phyloP scores from a whole-genome alignment of 139 green algal genomes.

The Spirogloea muscicola region DNA sequence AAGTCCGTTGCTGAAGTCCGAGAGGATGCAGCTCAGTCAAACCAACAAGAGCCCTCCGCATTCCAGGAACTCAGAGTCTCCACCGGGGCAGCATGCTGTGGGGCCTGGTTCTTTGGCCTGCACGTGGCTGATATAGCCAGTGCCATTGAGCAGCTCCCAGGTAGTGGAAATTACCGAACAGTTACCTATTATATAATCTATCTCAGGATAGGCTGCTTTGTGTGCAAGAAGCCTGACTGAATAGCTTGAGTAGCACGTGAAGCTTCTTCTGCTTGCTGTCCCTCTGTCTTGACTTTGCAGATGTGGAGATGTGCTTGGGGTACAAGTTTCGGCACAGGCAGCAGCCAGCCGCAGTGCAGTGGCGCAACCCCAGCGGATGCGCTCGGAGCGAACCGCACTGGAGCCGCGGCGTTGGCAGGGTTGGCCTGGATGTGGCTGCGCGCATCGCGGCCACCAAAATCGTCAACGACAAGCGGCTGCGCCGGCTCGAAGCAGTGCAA shows the following conservation, averaged over 20 bases:
- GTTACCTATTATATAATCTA: too few species aligned
- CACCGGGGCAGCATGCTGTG: background rate
- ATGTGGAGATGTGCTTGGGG: too few species aligned
- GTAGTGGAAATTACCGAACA: too few species aligned
- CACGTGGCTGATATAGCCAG: constrained; percentile 4
- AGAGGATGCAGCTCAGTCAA: background rate
- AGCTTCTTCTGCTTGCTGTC: too few species aligned
- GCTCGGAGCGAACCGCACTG: background rate
- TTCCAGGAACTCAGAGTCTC: background rate
- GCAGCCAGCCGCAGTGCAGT: background rate
- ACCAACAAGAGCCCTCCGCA: constrained; percentile 3
- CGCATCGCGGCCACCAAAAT: constrained; percentile 2
- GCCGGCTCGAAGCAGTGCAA: too few species aligned
- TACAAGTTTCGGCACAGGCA: too few species aligned
- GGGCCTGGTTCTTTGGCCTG: constrained; percentile 25
- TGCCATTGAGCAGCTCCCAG: background rate
- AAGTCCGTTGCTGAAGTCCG: background rate
- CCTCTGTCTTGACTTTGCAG: background rate
- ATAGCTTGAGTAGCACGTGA: too few species aligned
- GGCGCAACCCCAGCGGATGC: background rate
- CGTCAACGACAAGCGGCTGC: too few species aligned
- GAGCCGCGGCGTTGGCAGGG: background rate
- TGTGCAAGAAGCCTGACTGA: too few species aligned
- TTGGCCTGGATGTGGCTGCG: background rate
- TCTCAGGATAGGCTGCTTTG: too few species aligned